These are phyloP conservation scores for Nasturtium officinale DNA, from an alignment of 345 rosid genomes.

Conservation along the genomic window DNA sequence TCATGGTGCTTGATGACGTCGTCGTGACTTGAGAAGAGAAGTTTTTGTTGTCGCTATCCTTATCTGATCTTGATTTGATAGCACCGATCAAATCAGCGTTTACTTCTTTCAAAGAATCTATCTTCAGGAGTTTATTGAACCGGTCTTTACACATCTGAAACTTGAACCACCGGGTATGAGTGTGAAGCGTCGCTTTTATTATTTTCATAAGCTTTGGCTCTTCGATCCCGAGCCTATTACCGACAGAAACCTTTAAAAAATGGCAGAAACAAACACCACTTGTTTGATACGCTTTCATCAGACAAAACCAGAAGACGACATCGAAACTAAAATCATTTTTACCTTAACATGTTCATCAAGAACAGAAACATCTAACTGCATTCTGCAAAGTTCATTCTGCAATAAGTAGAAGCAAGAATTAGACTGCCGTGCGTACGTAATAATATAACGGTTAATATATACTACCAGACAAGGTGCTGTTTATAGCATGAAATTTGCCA, in stretches of 20 bases:
- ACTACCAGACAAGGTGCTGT: too few species aligned
- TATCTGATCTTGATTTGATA: conserved; percentile 57
- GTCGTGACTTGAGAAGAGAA: conserved; percentile 83
- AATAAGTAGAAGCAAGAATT: conserved; percentile 35
- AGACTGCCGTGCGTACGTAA: conserved; percentile 29
- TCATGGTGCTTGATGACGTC: conserved; percentile 62
- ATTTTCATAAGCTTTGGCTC: conserved; percentile 91
- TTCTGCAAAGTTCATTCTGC: conserved; percentile 96
- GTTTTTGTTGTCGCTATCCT: conserved; percentile 67
- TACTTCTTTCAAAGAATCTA: conserved; percentile 75
- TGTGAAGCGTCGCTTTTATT: conserved; percentile 84
- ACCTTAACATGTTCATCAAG: conserved; percentile 92
- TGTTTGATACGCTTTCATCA: background rate
- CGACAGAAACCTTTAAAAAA: conserved; percentile 65
- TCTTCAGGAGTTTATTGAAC: conserved; percentile 62
- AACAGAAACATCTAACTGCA: conserved; percentile 69
- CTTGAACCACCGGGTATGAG: conserved; percentile 89
- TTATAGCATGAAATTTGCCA: conserved; percentile 89
- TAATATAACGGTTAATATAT: too few species aligned
- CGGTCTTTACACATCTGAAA: conserved; percentile 90
- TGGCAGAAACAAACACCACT: background rate
- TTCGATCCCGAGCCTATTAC: conserved; percentile 77
- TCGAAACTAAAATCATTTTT: conserved; percentile 11
- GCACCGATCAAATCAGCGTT: conserved; percentile 54
- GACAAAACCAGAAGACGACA: conserved; percentile 11